Evolutionary conservation across 805 yeast species (phyloP).

Genomic region (Starmerella vaccinii): DNA sequence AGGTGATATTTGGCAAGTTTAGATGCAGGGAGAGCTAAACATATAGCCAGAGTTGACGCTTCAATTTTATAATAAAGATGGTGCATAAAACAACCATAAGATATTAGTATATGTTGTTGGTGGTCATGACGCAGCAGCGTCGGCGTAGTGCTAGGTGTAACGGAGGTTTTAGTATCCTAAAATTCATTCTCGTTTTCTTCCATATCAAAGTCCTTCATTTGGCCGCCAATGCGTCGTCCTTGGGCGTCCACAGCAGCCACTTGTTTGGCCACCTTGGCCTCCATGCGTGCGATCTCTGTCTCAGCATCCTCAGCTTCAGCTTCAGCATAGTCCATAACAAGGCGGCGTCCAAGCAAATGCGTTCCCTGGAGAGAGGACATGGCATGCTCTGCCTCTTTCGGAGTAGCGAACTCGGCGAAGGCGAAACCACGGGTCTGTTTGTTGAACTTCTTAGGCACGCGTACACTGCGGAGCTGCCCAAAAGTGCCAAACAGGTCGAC

Average conservation of each 20-base stretch:
- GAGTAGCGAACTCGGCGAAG: slow-evolving; percentile 78
- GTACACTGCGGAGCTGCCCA: slow-evolving; percentile 86
- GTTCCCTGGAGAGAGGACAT: slow-evolving; percentile 91
- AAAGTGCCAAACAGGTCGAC: slow-evolving; percentile 86
- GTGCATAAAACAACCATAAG: too few relatives aligned
- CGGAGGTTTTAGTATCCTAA: slow-evolving; percentile 1
- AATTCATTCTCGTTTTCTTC: slow-evolving; percentile 44
- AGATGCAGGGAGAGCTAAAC: too few relatives aligned
- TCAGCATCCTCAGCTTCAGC: slow-evolving; percentile 74
- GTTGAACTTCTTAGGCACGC: slow-evolving; percentile 94
- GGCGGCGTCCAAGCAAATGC: slow-evolving; percentile 87
- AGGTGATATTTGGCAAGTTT: too few relatives aligned
- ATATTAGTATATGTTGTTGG: too few relatives aligned
- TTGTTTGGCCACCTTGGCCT: slow-evolving; percentile 71
- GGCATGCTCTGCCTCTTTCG: slow-evolving; percentile 88
- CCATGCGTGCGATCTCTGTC: slow-evolving; percentile 84
- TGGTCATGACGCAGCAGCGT: too few relatives aligned
- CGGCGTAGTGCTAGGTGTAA: too few relatives aligned
- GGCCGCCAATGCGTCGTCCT: slow-evolving; percentile 53
- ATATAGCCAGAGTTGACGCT: too few relatives aligned
- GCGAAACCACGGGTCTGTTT: slow-evolving; percentile 95
- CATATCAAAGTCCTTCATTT: slow-evolving; percentile 49
- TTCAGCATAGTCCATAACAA: slow-evolving; percentile 88
- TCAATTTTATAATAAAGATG: too few relatives aligned
- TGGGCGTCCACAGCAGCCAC: slow-evolving; percentile 66